Evolutionary conservation across 2,329 filamentous ascomycete genomes (phyloP).

Genomic region (Hymenoscyphus linearis): DNA sequence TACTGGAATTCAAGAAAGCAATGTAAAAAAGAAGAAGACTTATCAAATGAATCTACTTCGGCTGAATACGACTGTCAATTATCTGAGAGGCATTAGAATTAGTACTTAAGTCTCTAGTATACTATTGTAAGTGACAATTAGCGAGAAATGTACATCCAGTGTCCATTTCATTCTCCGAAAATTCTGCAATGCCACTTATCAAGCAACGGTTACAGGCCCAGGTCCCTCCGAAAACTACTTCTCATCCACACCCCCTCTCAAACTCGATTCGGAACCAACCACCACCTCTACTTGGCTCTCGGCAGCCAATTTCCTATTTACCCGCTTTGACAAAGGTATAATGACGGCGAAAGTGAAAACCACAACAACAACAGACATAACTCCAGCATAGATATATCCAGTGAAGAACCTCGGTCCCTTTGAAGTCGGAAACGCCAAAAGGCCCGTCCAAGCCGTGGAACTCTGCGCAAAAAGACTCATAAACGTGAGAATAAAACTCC

Average conservation of each 20-base stretch:
- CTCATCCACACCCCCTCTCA: not conserved
- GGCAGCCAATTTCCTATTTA: constrained; percentile 9
- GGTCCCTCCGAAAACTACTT: not conserved
- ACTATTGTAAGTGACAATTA: too few species aligned
- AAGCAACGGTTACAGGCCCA: not conserved
- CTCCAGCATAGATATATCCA: constrained; percentile 31
- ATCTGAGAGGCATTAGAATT: too few species aligned
- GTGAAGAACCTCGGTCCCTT: constrained; percentile 40
- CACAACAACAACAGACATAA: constrained; percentile 33
- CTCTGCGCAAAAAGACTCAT: constrained; percentile 42
- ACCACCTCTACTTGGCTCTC: not conserved
- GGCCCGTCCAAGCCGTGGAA: constrained; percentile 42
- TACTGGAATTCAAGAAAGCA: too few species aligned
- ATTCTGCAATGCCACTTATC: not conserved
- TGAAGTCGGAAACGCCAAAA: constrained; percentile 42
- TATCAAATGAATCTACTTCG: too few species aligned
- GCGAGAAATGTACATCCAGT: too few species aligned
- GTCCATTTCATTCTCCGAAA: not conserved
- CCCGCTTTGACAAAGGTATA: constrained; percentile 12
- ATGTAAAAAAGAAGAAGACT: too few species aligned
- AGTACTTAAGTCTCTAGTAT: too few species aligned
- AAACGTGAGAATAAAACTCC: constrained; percentile 38
- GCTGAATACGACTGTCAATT: too few species aligned
- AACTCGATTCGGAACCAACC: not conserved
- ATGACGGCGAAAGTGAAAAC: constrained; percentile 20